Evolutionary conservation across 1,284 basidiomycete species (phyloP).

Genomic region (Trichosporon inkin): DNA sequence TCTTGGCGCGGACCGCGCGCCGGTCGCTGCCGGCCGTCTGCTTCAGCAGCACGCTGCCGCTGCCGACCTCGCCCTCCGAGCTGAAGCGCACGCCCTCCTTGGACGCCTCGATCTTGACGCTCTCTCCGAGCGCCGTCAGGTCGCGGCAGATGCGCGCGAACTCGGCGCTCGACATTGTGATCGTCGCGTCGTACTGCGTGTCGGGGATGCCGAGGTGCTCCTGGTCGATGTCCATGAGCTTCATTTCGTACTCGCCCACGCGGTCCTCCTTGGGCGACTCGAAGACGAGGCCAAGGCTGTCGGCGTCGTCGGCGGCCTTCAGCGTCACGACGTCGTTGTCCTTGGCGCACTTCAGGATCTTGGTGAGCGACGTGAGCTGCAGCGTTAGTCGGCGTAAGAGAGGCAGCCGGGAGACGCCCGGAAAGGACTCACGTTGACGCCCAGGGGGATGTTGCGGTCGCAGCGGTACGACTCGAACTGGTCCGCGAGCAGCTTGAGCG

Average conservation of each 20-base stretch:
- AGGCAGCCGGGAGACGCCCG: too few relatives aligned
- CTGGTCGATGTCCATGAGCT: conserved; percentile 98
- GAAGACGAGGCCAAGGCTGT: conserved; percentile 83
- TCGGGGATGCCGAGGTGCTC: conserved; percentile 97
- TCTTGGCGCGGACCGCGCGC: conserved; percentile 47
- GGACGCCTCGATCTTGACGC: conserved; percentile 89
- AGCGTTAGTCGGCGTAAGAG: too few relatives aligned
- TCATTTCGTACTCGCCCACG: conserved; percentile 97
- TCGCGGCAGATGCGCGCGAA: conserved; percentile 92
- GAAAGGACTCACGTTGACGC: conserved; percentile 64
- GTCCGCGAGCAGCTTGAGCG: conserved; percentile 60
- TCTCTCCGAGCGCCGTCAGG: conserved; percentile 86
- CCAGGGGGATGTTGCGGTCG: conserved; percentile 91
- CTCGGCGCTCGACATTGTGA: conserved; percentile 81
- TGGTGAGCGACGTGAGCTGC: conserved; percentile 75
- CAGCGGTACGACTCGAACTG: conserved; percentile 90
- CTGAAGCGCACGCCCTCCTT: conserved; percentile 97
- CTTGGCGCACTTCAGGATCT: conserved; percentile 95
- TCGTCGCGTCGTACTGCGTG: conserved; percentile 92
- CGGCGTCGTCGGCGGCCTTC: conserved; percentile 87
- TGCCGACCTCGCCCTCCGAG: conserved; percentile 90
- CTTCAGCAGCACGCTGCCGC: conserved; percentile 81
- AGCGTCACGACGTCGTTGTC: conserved; percentile 92
- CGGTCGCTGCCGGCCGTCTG: conserved; percentile 56
- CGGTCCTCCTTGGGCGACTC: conserved; percentile 89